Percentiles rank a stretch among this genome's conserved stretches.
phyloP scores from a whole-genome alignment of 768 basidiomycete genomes.

The Lyophyllum shimeji region DNA sequence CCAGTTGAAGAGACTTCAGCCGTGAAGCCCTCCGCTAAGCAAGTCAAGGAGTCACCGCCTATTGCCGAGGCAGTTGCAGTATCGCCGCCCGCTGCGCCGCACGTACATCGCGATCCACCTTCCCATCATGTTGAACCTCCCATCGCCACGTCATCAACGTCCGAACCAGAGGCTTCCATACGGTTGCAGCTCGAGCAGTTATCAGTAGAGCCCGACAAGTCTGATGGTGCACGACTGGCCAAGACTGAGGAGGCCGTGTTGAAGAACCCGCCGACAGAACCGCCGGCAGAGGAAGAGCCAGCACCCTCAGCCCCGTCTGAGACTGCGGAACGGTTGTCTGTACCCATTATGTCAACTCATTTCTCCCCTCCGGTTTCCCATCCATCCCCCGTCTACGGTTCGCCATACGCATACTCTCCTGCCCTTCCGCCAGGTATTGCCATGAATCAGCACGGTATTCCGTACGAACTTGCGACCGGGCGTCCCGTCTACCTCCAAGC shows the following conservation, averaged over 20 bases:
- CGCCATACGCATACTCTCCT: constrained; percentile 61
- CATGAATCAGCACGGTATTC: constrained; percentile 71
- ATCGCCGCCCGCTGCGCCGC: constrained; percentile 1
- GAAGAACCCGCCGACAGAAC: constrained; percentile 33
- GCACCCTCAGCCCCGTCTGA: constrained; percentile 1
- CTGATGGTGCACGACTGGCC: constrained; percentile 36
- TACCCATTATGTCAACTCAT: constrained; percentile 40
- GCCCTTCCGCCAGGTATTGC: constrained; percentile 75
- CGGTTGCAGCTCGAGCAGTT: constrained; percentile 41
- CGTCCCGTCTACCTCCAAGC: constrained; percentile 72
- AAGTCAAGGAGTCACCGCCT: constrained; percentile 23
- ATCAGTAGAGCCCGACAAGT: constrained; percentile 29
- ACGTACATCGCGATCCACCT: constrained; percentile 2
- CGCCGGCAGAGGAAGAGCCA: constrained; percentile 20
- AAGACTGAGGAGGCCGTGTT: constrained; percentile 51
- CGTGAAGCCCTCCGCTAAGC: constrained; percentile 49
- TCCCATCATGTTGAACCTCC: constrained; percentile 21
- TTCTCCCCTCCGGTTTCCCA: constrained; percentile 42
- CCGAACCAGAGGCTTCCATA: constrained; percentile 30
- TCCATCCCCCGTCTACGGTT: constrained; percentile 61
- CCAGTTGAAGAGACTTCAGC: constrained; percentile 57
- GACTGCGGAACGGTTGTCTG: constrained; percentile 30
- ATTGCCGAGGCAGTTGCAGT: constrained; percentile 11
- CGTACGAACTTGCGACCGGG: constrained; percentile 83
- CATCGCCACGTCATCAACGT: constrained; percentile 15